These are phyloP conservation scores for Syncephalastrum racemosum DNA, from an alignment of 371 early-diverging fungal genomes.

Conservation along the genomic window DNA sequence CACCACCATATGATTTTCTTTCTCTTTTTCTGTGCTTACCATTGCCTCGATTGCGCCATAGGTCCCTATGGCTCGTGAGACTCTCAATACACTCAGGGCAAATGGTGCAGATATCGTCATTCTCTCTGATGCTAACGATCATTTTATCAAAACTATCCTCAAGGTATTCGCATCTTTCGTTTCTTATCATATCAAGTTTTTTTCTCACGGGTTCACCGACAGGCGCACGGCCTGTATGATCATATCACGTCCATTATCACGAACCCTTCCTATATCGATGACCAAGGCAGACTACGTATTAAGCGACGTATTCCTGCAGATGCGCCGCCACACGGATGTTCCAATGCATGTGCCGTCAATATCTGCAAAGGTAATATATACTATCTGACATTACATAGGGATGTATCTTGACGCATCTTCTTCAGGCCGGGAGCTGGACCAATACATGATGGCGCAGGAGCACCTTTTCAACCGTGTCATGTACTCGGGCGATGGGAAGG, in stretches of 20 bases:
- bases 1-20: slow-evolving; percentile 7
- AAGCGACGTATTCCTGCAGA: slow-evolving; percentile 45
- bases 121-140: slow-evolving; percentile 74
- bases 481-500: slow-evolving; percentile 49
- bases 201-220: background rate
- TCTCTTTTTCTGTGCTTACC: background rate
- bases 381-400: no score
- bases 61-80: slow-evolving; percentile 56
- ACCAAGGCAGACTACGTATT: slow-evolving; percentile 53
- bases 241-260: slow-evolving; percentile 66
- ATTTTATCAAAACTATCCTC: slow-evolving; percentile 70
- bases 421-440: slow-evolving; percentile 40
- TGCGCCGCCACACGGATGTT: slow-evolving; percentile 60
- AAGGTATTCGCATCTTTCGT: slow-evolving; percentile 37
- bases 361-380: slow-evolving; percentile 69
- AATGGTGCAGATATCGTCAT: slow-evolving; percentile 59
- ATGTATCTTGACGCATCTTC: background rate
- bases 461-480: slow-evolving; percentile 30
- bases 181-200: background rate
- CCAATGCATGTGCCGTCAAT: slow-evolving; percentile 65
- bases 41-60: slow-evolving; percentile 12
- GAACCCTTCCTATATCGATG: slow-evolving; percentile 66
- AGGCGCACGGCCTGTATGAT: slow-evolving; percentile 57
- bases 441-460: slow-evolving; percentile 29
- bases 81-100: slow-evolving; percentile 44